Evolutionary conservation across 106 monocot species (phyloP), one percentile per base, ranked within the genome.

Genomic region (Posidonia australis): DNA sequence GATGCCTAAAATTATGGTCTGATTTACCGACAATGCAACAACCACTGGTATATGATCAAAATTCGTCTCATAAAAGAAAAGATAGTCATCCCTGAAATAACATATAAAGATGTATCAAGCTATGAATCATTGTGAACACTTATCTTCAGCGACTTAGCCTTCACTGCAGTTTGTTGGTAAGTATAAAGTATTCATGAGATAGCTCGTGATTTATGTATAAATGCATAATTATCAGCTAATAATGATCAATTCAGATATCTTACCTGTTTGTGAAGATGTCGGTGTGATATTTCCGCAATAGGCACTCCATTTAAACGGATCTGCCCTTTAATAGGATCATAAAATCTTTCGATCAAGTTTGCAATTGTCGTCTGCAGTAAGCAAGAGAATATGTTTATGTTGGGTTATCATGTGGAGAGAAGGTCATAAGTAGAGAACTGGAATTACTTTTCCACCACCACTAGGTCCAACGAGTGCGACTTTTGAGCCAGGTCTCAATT

Each of bases 291-390:
- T 72, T 98, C 96, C 71, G 73, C 72, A 72, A 98, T 71, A 9
- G 87, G 82, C 42, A 91, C 82, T 41, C 81, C 87, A 71, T 87
- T 84, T 41, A 98, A 77, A 51, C 90, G 72, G 59, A 98, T 98
- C 47, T 79, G 84, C 23, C 96, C 96, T 84, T 91, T 91, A 10
- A 79, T 28, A 31, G 96, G 96, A 55, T 98, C 96, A 69, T 98
- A 90, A 68, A 98, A 98, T 22, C 96, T 78, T 73, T 90, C 86
- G 44, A 98, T 98, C 49, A 98, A 75, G 77, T 85, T 98, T 70
- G 96, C 96, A 62, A 98, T 87, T 5, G 96, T 98, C 57, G 87
- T 98, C 96, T 98, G 79, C 72, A 81, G 30, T 56, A 63, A 46
- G 25, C 30, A 78, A 57, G 42, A 9, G 18, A 25, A 67, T 10